These are phyloP conservation scores for Bassia scoparia DNA, from an alignment of 148 eudicot genomes.

Conservation along the genomic window DNA sequence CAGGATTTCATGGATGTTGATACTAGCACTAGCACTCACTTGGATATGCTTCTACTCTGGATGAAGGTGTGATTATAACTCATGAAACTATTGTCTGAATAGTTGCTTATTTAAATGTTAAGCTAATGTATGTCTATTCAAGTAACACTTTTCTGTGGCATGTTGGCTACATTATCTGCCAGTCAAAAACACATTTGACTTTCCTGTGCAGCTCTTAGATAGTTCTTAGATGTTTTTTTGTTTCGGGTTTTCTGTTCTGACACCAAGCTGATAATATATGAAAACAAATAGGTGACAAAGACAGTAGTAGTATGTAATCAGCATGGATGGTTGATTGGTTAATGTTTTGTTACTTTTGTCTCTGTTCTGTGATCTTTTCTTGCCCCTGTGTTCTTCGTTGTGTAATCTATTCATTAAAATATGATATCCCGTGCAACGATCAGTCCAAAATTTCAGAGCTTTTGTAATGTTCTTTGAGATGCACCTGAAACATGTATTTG, in stretches of 20 bases:
- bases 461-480: not conserved
- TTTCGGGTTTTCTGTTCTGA: not conserved
- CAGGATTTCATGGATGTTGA: constrained; percentile 52
- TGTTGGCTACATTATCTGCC: not conserved
- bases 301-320: not conserved
- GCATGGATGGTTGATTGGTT: not conserved
- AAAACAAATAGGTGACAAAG: not conserved
- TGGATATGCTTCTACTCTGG: constrained; percentile 86
- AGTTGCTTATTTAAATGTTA: not conserved
- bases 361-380: not conserved
- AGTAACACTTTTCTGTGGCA: not conserved
- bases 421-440: not conserved
- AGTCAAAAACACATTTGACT: not conserved
- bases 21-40: constrained; percentile 39
- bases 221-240: not conserved
- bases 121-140: not conserved
- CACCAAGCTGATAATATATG: not conserved
- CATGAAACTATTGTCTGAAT: not conserved
- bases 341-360: not conserved
- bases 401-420: not conserved
- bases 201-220: not conserved
- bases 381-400: not conserved
- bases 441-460: not conserved
- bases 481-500: constrained; percentile 1
- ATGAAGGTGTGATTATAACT: constrained; percentile 53